Conservation (phyloP, 23 red algal species). For the Gracilariopsis chorda region DNA sequence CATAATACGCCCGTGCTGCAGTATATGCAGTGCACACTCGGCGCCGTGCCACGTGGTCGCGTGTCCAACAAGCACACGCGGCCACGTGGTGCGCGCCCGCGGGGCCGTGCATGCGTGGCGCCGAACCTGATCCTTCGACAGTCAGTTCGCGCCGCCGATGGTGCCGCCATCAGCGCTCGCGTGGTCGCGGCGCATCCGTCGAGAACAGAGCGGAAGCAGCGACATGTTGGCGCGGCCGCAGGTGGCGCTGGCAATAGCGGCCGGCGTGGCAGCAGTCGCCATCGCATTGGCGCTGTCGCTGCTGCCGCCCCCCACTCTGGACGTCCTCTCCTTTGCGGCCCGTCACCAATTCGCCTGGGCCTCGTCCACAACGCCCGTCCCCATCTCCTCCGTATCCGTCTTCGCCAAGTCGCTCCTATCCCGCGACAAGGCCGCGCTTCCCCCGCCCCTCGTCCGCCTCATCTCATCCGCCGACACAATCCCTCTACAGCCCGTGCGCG, state of each 20-base stretch:
- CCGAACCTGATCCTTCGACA: neutral
- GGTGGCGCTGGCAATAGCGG: neutral
- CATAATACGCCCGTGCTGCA: too few species aligned
- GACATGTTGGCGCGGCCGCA: neutral
- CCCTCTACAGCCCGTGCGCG: constrained; percentile 17
- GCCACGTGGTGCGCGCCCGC: neutral
- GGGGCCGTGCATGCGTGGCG: neutral
- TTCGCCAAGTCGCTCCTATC: constrained; percentile 55
- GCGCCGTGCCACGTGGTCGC: neutral
- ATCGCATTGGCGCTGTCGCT: neutral
- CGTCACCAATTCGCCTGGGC: constrained; percentile 48
- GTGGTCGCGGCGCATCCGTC: too few species aligned
- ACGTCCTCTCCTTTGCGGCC: neutral
- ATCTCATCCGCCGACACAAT: constrained; percentile 10
- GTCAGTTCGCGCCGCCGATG: neutral
- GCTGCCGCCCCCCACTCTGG: constrained; percentile 1
- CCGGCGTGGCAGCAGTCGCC: constrained; percentile 3
- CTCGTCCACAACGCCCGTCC: constrained; percentile 52
- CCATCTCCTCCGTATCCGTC: constrained; percentile 62
- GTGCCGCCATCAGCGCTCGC: neutral
- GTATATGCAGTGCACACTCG: too few species aligned
- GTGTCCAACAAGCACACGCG: too few species aligned
- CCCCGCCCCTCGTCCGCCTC: neutral
- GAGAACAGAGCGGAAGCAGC: too few species aligned
- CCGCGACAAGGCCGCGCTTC: constrained; percentile 5